Evolutionary conservation across 2,329 filamentous ascomycete genomes (phyloP), one percentile per base, ranked within the genome.

Genomic region (Botryotinia globosa): DNA sequence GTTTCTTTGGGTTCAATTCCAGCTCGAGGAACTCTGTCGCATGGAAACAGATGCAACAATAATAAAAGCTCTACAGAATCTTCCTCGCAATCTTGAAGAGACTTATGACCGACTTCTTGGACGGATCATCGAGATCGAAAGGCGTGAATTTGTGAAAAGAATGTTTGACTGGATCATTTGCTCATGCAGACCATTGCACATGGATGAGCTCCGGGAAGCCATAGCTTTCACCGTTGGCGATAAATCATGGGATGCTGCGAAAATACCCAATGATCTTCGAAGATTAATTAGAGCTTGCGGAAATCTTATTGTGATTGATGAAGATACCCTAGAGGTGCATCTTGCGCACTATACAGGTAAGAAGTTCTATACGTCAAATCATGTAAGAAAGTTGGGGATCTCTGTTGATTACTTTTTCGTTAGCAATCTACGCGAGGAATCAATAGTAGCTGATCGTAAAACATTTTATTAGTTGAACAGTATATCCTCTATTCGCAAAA

Each of bases 91-190:
- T 59, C 69, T 76, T 8, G 34, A 69, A 25, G 74, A 73, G 7
- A 76, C 75, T 9, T 76, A 74, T 61, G 71, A 73, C 22, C 44
- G 74, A 54, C 71, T 76, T 45, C 74, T 76, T 16, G 25, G 37
- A 4, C 56, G 71, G 29, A 72, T 75, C 20, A 42, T 56, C 16
- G 63, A 44, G 29, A 45, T 51, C 2, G 71, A 75, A 34, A 73
- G 64, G 44, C 58, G 58, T 45, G 59, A 72, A 39, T 42, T 72
- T 2, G 56, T 75, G 12, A 69, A 71, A 42, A 69, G 67, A 7
- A 74, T 76, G 54, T 76, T 76, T 42, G 59, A 67, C 6, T 76
- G 73, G 74, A 70, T 76, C 20, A n/a, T 73, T 4, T 73, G 68
- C 29, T 64, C 75, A 12, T 54, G 62, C 29, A 61, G 67, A 42